Percentiles rank a stretch among this genome's conserved stretches.
Evolutionary conservation across 2,329 filamentous ascomycete species (phyloP).

Genomic region (Aspergillus flavus): DNA sequence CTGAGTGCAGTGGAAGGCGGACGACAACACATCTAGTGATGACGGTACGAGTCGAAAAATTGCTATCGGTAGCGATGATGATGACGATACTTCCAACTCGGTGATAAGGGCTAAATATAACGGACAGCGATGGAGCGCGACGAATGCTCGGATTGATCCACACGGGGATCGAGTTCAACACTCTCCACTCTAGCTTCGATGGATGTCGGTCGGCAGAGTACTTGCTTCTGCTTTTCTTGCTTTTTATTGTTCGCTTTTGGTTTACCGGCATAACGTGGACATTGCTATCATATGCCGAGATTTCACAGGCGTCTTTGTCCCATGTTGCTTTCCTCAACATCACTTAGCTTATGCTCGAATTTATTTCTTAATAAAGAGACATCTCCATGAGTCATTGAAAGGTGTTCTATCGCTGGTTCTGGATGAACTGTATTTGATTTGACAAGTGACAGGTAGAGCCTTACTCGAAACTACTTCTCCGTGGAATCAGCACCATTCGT

Average conservation of each 20-base stretch:
- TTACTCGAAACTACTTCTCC: background rate
- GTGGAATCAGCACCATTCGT: constrained; percentile 22
- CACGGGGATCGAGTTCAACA: background rate
- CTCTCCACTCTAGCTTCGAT: background rate
- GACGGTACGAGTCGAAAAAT: background rate
- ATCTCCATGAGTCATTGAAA: background rate
- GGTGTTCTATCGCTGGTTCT: background rate
- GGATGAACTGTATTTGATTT: background rate
- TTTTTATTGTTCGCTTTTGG: background rate
- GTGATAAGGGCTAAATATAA: no score
- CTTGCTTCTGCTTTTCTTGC: background rate
- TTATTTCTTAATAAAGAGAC: background rate
- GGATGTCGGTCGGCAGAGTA: background rate
- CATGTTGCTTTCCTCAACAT: background rate
- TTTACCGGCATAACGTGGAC: background rate
- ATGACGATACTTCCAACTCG: background rate
- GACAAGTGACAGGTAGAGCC: background rate
- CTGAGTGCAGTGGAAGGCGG: background rate
- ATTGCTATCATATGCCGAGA: background rate
- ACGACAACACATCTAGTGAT: background rate
- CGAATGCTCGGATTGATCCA: background rate
- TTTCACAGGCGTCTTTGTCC: background rate
- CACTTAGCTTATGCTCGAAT: background rate
- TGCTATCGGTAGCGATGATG: background rate
- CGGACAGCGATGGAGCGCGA: background rate